phyloP scores from a whole-genome alignment of 1,139 yeast species.

The Candida sp. region DNA sequence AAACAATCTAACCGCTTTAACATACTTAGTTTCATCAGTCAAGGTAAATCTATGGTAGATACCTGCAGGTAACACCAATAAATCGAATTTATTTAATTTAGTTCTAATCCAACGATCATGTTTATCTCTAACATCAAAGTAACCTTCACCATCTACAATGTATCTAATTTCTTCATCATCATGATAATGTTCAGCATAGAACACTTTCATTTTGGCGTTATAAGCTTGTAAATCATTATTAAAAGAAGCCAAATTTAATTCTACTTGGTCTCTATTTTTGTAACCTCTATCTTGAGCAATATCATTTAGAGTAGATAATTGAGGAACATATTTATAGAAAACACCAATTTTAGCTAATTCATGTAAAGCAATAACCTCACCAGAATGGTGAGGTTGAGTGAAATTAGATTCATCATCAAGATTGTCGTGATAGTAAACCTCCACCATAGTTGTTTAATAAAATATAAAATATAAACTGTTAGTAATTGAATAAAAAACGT shows the following conservation, averaged over 20 bases:
- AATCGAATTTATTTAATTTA: slow-evolving; percentile 59
- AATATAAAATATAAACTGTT: too few species aligned
- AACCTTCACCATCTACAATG: slow-evolving; percentile 86
- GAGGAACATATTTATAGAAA: slow-evolving; percentile 52
- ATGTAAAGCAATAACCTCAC: slow-evolving; percentile 48
- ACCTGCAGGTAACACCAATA: slow-evolving; percentile 83
- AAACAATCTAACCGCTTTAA: slow-evolving; percentile 80
- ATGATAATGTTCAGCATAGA: slow-evolving; percentile 87
- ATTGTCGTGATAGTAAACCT: slow-evolving; percentile 74
- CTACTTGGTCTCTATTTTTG: slow-evolving; percentile 75
- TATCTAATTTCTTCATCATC: slow-evolving; percentile 98
- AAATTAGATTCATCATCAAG: slow-evolving; percentile 55
- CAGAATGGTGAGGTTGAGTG: slow-evolving; percentile 75
- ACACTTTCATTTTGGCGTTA: slow-evolving; percentile 61
- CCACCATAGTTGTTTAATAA: slow-evolving; percentile 36
- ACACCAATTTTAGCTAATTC: slow-evolving; percentile 66
- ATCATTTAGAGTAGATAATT: slow-evolving; percentile 55
- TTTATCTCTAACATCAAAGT: slow-evolving; percentile 77
- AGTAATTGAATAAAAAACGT: too few species aligned
- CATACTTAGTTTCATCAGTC: slow-evolving; percentile 51
- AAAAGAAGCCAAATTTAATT: slow-evolving; percentile 58
- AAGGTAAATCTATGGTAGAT: slow-evolving; percentile 91
- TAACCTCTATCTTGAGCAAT: slow-evolving; percentile 71
- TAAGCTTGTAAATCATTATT: slow-evolving; percentile 61
- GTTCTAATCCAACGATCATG: slow-evolving; percentile 80